Base-by-base conservation (phyloP, 768 basidiomycete genomes). In the Mycena albidolilacea region DNA sequence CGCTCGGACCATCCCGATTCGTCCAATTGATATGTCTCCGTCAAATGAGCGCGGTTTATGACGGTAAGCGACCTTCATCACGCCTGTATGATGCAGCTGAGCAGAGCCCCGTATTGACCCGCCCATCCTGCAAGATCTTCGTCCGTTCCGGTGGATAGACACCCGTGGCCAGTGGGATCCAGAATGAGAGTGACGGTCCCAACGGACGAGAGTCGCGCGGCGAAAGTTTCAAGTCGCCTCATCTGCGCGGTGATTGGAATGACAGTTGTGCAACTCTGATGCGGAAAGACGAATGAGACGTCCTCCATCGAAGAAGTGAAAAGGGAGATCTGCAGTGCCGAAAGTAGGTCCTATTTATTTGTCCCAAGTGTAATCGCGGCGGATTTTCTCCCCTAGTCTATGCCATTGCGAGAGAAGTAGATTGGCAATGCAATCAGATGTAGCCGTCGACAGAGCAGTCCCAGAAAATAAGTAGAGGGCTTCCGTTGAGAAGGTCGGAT, bases 251-350 rank as follows among this genome's bases (percentile, higher is more conserved):
- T 0, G 10, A 65, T 11, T 11, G 64, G 64, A 21, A 7, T 2
- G 7, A 55, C 55, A n/a, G 21, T 19, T 19, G 38, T 55, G 50
- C 64, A 65, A 19, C 52, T 55, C 19, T 35, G 64, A 43, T 55
- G 64, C 9, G 50, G 64, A n/a, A 65, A 23, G 38, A 55, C n/a
- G 38, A 14, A 65, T 23, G 64, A 39, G 38, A 65, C 11, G 50
- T 41, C 7, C 3, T 65, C 52, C 50, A 65, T 54, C 6, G 10
- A 8, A 3, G 46, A 9, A 15, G 54, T 64, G 64, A 50, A 54
- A 8, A 54, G 46, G 23, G 14, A 17, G n/a, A 52, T 39, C 12
- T 55, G 50, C 1, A 65, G 64, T n/a, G 21, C 37, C 5, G 38
- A 21, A 6, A 65, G 52, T 1, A 37, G 10, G 21, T 65, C 46